Evolutionary conservation across 495 filamentous ascomycete species (phyloP), one percentile per base, ranked within the genome.

Genomic region (Tuber microsphaerosporum): DNA sequence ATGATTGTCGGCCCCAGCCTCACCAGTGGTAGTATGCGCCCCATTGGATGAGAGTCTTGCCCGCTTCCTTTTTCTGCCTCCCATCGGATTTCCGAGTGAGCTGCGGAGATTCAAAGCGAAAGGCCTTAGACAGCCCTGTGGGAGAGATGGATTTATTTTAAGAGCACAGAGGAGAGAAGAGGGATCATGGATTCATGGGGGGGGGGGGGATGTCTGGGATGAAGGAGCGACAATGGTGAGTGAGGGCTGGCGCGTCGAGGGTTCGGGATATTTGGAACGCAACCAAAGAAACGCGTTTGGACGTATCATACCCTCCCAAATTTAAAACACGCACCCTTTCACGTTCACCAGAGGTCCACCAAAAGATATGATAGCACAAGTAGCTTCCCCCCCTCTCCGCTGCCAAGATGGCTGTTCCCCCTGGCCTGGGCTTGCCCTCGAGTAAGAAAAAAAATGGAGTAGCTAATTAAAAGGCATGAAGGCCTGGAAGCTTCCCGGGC

Each of bases 391-490:
- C 31, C 56, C 56, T 7, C 26, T 34, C 56, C 14, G 14, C 26
- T 8, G 56, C 56, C 56, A 65, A 65, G 56, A 34, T 8, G 0
- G 26, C 4, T 65, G 56, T 65, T 65, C 56, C 56, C 56, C 56
- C 56, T 65, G 56, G 31, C 5, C 26, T 34, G 56, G 56, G 26
- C 56, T 65, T 65, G 26, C n/a, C n/a, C n/a, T n/a, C n/a, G n/a
- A n/a, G n/a, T 65, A 65, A 2, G 3, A 26, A 26, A 5, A 26
- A 65, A 34, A 65, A 14, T 65, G 14, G 34, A 65, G 56, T 6
- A 65, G 71, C 77, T 76, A 79, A 79, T 79, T 68, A 75, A 22
- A 61, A 34, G 46, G 72, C 51, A 31, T 69, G 41, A 79, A 79
- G 71, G 70, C 73, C 77, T 77, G 73, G 44, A 46, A 39, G 70